A percentile compares a stretch with the other conserved stretches of the same genome.
Conservation (phyloP, 495 filamentous ascomycete species). For the Xylaria cubensis region DNA sequence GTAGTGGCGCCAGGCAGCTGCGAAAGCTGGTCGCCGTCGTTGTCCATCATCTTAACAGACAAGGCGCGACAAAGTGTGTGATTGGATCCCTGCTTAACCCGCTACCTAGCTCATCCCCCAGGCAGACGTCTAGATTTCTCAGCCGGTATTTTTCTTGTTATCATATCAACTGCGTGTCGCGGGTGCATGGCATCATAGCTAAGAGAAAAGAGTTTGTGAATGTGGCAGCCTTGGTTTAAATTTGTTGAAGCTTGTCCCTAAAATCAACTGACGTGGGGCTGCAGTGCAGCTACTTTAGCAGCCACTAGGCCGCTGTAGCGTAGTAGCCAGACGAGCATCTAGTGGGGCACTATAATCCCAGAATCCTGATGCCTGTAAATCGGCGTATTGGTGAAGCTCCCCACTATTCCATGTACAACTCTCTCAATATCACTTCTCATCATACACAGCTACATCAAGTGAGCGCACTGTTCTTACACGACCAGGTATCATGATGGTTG, state of each 20-base stretch:
- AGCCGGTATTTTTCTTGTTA: background rate
- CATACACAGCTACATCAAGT: constrained; percentile 3
- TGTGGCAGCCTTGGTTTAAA: constrained; percentile 3
- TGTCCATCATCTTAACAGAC: constrained; percentile 13
- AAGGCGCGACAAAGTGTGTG: background rate
- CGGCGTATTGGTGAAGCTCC: constrained; percentile 6
- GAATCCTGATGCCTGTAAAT: background rate
- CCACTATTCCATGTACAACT: constrained; percentile 1
- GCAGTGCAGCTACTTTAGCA: background rate
- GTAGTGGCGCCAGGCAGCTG: constrained; percentile 25
- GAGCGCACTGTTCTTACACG: background rate
- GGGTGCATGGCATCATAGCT: background rate
- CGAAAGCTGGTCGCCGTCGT: background rate
- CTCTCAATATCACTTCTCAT: constrained; percentile 1
- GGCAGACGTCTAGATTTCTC: constrained; percentile 16
- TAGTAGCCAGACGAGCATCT: background rate
- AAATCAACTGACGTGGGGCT: constrained; percentile 7
- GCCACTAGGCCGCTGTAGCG: background rate
- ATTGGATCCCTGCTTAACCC: background rate
- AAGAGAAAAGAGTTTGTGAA: background rate
- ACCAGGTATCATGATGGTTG: background rate
- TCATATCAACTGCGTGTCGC: constrained; percentile 21
- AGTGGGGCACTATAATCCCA: background rate
- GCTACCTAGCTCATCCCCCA: constrained; percentile 24
- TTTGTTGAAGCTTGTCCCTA: constrained; percentile 9